phyloP scores from a whole-genome alignment of 352 stramenopile species.

The Phytophthora colocasiae region DNA sequence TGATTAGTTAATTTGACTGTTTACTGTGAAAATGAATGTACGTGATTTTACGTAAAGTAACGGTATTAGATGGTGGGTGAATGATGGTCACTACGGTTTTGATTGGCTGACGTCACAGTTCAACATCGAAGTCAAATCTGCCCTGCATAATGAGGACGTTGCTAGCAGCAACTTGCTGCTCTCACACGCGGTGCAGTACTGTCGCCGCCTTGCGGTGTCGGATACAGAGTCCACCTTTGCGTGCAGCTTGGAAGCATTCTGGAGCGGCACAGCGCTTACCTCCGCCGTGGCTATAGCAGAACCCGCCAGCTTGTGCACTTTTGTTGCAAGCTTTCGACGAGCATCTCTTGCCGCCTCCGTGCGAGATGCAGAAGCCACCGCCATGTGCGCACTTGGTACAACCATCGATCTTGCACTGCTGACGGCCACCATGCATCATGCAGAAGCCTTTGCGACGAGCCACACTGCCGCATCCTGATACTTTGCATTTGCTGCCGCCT shows the following conservation, averaged over 20 bases:
- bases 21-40: conserved; percentile 11
- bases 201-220: conserved; percentile 60
- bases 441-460: conserved; percentile 76
- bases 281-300: conserved; percentile 84
- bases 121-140: conserved; percentile 18
- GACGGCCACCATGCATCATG: conserved; percentile 74
- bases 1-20: background rate
- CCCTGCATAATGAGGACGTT: background rate
- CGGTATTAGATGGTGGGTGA: conserved; percentile 14
- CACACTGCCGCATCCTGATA: conserved; percentile 60
- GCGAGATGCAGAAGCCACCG: conserved; percentile 78
- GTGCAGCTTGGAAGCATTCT: conserved; percentile 80
- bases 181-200: conserved; percentile 6
- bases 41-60: conserved; percentile 9
- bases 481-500: conserved; percentile 83
- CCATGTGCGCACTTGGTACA: conserved; percentile 82
- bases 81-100: conserved; percentile 33
- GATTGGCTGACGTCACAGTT: conserved; percentile 14
- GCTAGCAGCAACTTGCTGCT: background rate
- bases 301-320: conserved; percentile 76
- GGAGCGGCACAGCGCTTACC: conserved; percentile 76
- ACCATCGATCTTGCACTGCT: conserved; percentile 75
- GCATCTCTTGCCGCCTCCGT: conserved; percentile 77
- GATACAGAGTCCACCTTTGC: conserved; percentile 84
- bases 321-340: conserved; percentile 60